Evolutionary conservation across 768 basidiomycete genomes (phyloP), one percentile per base, ranked within the genome.

Genomic region (Clitopilus passeckerianus): DNA sequence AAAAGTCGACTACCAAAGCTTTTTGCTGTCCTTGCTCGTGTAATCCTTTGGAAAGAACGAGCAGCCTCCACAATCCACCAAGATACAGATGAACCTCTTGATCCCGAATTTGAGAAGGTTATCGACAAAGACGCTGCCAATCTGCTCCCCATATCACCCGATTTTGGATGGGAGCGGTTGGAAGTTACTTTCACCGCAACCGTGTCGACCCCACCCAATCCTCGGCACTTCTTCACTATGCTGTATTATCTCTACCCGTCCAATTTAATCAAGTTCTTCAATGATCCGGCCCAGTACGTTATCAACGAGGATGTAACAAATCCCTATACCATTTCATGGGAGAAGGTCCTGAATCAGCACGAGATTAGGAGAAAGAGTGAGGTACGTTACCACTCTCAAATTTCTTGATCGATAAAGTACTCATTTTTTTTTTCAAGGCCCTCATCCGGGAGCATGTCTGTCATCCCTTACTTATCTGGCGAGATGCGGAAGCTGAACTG

Each of bases 231-330:
- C 66, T 94, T 94, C 73, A 87, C 87, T 1, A 80, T 81, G 50
- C 76, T 97, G 61, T 96, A 95, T 73, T 95, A 93, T 66, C 83
- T 95, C 53, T 97, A 92, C 75, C 95, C 95, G 0, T 90, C 87
- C 73, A 97, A 95, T 74, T 79, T 91, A 43, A 76, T 96, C 59
- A 82, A 81, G 57, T 97, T 97, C 71, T 72, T 95, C 57, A 84
- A 86, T 56, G 75, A 79, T 54, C 91, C 95, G 1, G 77, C 79
- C 8, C 70, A 72, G 35, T 94, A 93, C 64, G 72, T 97, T 16
- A 71, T 69, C 7, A 78, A 81, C 23, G 80, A 74, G 63, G 67
- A 69, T 3, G 72, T 82, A 34, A 72, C 80, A 53, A 81, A 83
- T 54, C 84, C 90, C 1, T 92, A 89, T 64, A 75, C 77, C n/a